Evolutionary conservation across 2,329 filamentous ascomycete species (phyloP).

Genomic region (Cladophialophora chaetospira): DNA sequence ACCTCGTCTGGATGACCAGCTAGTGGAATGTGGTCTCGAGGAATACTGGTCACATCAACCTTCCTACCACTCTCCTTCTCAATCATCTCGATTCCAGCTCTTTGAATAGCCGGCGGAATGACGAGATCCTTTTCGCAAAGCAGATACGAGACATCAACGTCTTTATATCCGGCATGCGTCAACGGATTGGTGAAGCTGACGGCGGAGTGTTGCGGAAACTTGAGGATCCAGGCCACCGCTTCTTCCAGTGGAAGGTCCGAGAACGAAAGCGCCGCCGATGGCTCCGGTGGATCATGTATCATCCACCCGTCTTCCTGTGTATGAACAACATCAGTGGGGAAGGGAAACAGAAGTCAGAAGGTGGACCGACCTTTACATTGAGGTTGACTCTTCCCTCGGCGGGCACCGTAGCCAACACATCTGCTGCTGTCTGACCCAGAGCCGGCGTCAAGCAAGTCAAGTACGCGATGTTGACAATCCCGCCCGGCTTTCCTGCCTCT

Average conservation of each 20-base stretch:
- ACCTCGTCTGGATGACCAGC: conserved; percentile 32
- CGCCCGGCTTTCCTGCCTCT: conserved; percentile 36
- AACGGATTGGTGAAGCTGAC: conserved; percentile 36
- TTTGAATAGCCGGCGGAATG: conserved; percentile 36
- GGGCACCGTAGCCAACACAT: conserved; percentile 11
- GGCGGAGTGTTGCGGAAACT: conserved; percentile 35
- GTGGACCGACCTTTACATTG: conserved; percentile 18
- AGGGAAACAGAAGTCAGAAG: too few relatives aligned
- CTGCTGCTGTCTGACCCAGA: conserved; percentile 28
- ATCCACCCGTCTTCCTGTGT: conserved; percentile 28
- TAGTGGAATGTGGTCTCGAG: conserved; percentile 38
- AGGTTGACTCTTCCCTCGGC: conserved; percentile 12
- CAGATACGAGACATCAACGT: conserved; percentile 41
- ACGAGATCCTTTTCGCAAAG: conserved; percentile 37
- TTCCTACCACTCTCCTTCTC: conserved; percentile 37
- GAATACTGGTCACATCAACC: conserved; percentile 39
- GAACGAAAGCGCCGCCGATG: conserved; percentile 6
- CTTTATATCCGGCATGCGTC: conserved; percentile 39
- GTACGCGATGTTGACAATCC: conserved; percentile 40
- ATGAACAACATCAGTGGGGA: not conserved
- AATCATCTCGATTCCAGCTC: conserved; percentile 37
- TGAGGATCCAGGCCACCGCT: conserved; percentile 27
- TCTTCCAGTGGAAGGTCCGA: conserved; percentile 18
- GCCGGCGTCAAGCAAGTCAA: conserved; percentile 41
- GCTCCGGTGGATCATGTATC: conserved; percentile 10